A percentile compares a stretch with the other conserved stretches of the same genome.
Conservation (phyloP, 2,329 filamentous ascomycete species). For the Fusarium compactum region DNA sequence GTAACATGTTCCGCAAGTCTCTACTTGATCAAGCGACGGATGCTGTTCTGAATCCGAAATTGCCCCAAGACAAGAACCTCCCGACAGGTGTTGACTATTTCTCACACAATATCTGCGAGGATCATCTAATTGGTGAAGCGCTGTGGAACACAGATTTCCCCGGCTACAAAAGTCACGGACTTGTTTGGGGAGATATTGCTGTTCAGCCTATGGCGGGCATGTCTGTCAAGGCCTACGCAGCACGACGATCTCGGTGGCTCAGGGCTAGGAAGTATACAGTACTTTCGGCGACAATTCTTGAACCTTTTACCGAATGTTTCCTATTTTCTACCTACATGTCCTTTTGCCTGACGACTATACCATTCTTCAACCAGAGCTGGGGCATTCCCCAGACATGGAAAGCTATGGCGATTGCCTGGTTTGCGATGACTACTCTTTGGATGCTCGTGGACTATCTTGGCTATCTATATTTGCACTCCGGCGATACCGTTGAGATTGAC, state of each 20-base stretch:
- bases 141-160: conserved; percentile 80
- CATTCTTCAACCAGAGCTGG: conserved; percentile 67
- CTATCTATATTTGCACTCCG: conserved; percentile 80
- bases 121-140: conserved; percentile 93
- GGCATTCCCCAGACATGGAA: conserved; percentile 74
- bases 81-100: conserved; percentile 88
- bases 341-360: conserved; percentile 80
- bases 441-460: conserved; percentile 79
- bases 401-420: conserved; percentile 74
- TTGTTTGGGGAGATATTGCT: conserved; percentile 87
- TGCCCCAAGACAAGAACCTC: conserved; percentile 56
- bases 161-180: conserved; percentile 80
- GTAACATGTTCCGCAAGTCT: conserved; percentile 96
- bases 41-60: conserved; percentile 59
- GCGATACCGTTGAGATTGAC: conserved; percentile 76
- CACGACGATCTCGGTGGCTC: conserved; percentile 87
- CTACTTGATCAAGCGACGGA: conserved; percentile 83
- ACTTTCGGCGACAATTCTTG: conserved; percentile 86
- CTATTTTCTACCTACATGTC: conserved; percentile 85
- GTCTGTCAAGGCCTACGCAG: conserved; percentile 80
- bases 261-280: conserved; percentile 96
- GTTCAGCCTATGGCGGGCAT: conserved; percentile 91
- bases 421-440: conserved; percentile 75
- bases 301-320: conserved; percentile 91
- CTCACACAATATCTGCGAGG: conserved; percentile 96